Evolutionary conservation across 2,329 filamentous ascomycete genomes (phyloP).

Genomic region (Claviceps sp.): DNA sequence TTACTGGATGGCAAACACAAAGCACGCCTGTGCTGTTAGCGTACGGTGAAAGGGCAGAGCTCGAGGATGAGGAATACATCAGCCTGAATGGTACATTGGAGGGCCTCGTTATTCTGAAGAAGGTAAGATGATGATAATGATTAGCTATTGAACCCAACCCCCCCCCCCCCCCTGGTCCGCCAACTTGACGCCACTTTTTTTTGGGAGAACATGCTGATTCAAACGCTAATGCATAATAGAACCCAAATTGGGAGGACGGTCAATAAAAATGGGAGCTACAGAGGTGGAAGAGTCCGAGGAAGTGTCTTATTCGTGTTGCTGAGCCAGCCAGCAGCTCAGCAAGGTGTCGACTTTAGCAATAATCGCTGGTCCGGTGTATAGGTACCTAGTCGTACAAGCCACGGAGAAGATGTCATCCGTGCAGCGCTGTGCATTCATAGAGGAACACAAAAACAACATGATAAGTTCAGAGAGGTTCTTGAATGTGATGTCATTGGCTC

Average conservation of each 20-base stretch:
- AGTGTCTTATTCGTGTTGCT: background rate
- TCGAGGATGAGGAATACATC: conserved; percentile 96
- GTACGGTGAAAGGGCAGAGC: conserved; percentile 89
- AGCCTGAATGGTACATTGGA: conserved; percentile 83
- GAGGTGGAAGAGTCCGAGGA: background rate
- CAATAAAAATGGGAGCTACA: conserved; percentile 19
- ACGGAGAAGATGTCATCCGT: background rate
- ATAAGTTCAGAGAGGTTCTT: background rate
- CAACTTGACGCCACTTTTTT: too few species aligned
- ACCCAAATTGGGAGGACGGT: conserved; percentile 26
- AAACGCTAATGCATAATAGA: conserved; percentile 16
- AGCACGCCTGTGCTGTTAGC: conserved; percentile 92
- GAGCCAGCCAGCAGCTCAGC: conserved; percentile 3
- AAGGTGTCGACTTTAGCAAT: background rate
- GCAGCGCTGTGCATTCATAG: conserved; percentile 13
- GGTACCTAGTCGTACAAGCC: conserved; percentile 18
- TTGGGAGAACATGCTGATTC: too few species aligned
- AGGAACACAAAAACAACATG: conserved; percentile 6
- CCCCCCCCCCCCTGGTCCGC: too few species aligned
- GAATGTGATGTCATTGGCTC: background rate
- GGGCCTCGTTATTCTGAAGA: conserved; percentile 88
- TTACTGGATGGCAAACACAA: conserved; percentile 98
- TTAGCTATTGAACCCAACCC: background rate
- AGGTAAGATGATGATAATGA: conserved; percentile 48
- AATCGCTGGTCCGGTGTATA: conserved; percentile 17